Base-by-base conservation (phyloP, 2,329 filamentous ascomycete genomes). In the Cladophialophora immunda region DNA sequence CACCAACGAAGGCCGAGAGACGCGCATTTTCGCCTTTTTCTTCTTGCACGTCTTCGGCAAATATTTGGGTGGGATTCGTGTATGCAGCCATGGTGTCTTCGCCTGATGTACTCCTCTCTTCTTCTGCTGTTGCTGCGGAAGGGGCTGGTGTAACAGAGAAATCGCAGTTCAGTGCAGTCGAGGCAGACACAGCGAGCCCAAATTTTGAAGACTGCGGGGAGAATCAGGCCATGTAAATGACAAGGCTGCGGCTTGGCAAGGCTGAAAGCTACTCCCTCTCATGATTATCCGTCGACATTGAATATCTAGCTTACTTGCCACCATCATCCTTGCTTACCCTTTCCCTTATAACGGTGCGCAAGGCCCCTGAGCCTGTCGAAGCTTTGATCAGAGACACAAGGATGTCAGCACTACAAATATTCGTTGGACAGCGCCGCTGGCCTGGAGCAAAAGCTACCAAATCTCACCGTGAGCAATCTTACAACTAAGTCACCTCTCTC, bases 1-100 rank as follows among this genome's bases (percentile, higher is more conserved):
- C 95, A 75, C 95, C 95, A 64, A 99, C 94, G 76, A 99, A 99
- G 72, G 94, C 94, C n/a, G 93, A 91, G 75, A 98, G 90, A 87
- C 94, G 93, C 76, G 95, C 94, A 91, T 98, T 98, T 85, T 98
- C 94, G 76, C 95, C 95, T 85, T 97, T 98, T 84, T 98, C 94
- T 83, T 98, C 93, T 65, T 91, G 95, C 73, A 96, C 95, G 79
- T 96, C 94, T 81, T 97, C 93, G 76, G 93, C 92, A 82, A 98
- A 98, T 85, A 98, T 98, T 83, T 98, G 94, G 71, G 93, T 97
- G 76, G 94, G 94, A 83, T 93, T 95, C 1, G 57, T 56, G 30
- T 60, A 66, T 27, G 56, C 57, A 15, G 58, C 47, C 58, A 61
- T 61, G 58, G 34, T 54, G 30, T 25, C 45, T 50, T 50, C 13